Evolutionary conservation across 2,329 filamentous ascomycete genomes (phyloP).

Genomic region (Diaporthe citrichinensis): DNA sequence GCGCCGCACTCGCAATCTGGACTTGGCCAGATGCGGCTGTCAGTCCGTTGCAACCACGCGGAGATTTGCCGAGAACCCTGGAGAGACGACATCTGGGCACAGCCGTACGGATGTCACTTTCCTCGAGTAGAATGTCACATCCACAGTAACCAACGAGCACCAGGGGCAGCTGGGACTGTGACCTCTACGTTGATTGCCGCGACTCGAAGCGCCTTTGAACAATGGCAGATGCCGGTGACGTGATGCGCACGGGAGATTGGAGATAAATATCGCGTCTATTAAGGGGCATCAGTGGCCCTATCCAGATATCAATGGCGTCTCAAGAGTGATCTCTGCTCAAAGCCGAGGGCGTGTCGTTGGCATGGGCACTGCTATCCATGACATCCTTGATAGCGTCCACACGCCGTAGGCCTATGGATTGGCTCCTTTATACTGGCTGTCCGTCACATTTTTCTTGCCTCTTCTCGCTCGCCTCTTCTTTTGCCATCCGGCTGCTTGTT

Average conservation of each 20-base stretch:
- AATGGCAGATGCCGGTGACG: background rate
- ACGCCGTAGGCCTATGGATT: too few relatives aligned
- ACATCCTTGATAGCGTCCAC: background rate
- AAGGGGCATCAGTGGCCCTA: background rate
- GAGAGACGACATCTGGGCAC: background rate
- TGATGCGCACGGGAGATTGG: background rate
- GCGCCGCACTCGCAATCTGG: background rate
- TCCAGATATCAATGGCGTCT: background rate
- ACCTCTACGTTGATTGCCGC: background rate
- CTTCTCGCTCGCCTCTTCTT: background rate
- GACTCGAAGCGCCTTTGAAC: background rate
- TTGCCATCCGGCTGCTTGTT: background rate
- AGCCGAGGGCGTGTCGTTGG: background rate
- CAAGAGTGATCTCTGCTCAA: background rate
- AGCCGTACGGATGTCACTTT: conserved; percentile 3
- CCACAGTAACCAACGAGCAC: background rate
- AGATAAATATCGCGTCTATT: background rate
- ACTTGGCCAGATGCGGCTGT: background rate
- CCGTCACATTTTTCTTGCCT: background rate
- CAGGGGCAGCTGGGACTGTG: background rate
- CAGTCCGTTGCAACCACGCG: background rate
- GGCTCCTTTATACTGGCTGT: background rate
- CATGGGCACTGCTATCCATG: background rate
- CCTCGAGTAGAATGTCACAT: background rate
- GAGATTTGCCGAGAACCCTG: background rate